Percentiles rank a stretch among this genome's conserved stretches.
phyloP scores from a whole-genome alignment of 1,284 basidiomycete genomes.

The Naganishia liquefaciens region DNA sequence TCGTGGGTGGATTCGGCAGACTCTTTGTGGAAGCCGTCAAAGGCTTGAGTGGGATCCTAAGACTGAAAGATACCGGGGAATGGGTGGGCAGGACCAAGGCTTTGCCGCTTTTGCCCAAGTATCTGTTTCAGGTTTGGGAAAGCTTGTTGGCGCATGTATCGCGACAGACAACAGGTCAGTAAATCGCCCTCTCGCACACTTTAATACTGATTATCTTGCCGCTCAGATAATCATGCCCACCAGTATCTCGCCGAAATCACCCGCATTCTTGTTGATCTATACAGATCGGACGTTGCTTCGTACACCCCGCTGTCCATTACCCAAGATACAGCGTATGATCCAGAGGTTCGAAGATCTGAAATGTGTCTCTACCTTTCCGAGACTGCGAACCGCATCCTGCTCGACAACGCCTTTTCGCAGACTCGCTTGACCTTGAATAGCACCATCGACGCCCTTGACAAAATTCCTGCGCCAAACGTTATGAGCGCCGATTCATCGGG shows the following conservation, averaged over 20 bases:
- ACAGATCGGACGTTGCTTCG: conserved; percentile 11
- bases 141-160: conserved; percentile 11
- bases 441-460: background rate
- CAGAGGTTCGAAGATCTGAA: conserved; percentile 5
- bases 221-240: background rate
- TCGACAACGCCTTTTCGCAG: background rate
- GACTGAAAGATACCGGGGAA: background rate
- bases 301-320: conserved; percentile 3
- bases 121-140: conserved; percentile 4
- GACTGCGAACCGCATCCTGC: background rate
- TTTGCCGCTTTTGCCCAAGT: conserved; percentile 16
- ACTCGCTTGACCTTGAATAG: conserved; percentile 3
- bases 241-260: conserved; percentile 10
- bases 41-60: conserved; percentile 9
- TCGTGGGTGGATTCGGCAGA: conserved; percentile 5
- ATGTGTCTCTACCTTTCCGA: background rate
- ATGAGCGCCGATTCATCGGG: conserved; percentile 12
- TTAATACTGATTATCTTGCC: background rate
- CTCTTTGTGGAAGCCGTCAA: conserved; percentile 17
- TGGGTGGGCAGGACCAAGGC: conserved; percentile 6
- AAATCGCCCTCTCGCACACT: background rate
- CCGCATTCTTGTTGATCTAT: conserved; percentile 9
- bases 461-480: background rate
- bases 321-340: background rate
- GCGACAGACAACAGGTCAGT: conserved; percentile 2